These are phyloP conservation scores for Corylus americana DNA, from an alignment of 306 rosid species.

Conservation along the genomic window DNA sequence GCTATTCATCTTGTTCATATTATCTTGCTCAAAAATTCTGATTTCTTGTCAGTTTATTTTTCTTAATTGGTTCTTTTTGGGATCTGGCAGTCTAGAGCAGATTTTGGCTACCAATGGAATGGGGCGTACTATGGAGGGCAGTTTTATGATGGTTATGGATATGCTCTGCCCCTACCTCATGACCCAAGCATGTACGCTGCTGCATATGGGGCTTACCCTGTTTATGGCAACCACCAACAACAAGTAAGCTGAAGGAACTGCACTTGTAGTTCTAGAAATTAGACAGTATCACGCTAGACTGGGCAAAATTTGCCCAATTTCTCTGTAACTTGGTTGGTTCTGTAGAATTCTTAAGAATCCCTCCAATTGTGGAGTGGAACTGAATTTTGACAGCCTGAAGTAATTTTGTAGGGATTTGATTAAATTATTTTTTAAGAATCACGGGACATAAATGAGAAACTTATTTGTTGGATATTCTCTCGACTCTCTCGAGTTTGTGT, in stretches of 20 bases:
- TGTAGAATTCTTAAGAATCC: constrained; percentile 58
- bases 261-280: constrained; percentile 31
- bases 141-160: constrained; percentile 86
- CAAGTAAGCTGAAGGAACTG: constrained; percentile 79
- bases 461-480: constrained; percentile 34
- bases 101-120: constrained; percentile 68
- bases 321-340: constrained; percentile 51
- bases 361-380: constrained; percentile 77
- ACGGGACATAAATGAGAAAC: constrained; percentile 39
- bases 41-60: constrained; percentile 22
- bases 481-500: neutral
- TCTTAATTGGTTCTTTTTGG: constrained; percentile 22
- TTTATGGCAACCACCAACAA: constrained; percentile 88
- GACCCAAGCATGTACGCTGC: constrained; percentile 83
- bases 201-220: constrained; percentile 83
- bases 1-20: neutral
- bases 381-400: constrained; percentile 73
- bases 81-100: constrained; percentile 63
- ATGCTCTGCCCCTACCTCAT: constrained; percentile 71
- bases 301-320: constrained; percentile 31
- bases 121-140: constrained; percentile 81
- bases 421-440: constrained; percentile 50
- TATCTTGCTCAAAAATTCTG: neutral
- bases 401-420: constrained; percentile 64
- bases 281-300: constrained; percentile 32